Base-by-base conservation (phyloP, 2,329 filamentous ascomycete species). In the Cladorrhinum sp. region DNA sequence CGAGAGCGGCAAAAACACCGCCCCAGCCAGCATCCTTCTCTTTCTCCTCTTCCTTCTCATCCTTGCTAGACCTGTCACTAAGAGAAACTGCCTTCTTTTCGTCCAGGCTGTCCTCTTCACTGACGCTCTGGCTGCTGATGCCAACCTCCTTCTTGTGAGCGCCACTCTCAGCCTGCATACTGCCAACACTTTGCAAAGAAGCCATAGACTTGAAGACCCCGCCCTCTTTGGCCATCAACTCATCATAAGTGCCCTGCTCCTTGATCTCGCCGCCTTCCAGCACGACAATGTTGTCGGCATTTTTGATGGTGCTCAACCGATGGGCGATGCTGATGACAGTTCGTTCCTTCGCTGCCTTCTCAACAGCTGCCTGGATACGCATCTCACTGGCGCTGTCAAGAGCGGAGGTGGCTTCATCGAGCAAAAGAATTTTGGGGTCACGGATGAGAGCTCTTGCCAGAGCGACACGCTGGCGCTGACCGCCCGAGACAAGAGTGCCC, bases 241-340 rank as follows among this genome's bases (percentile, higher is more conserved):
- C 76, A 3, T 82, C 77, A 58, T 88, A 85, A 0, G 77, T 81
- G 0, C 85, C 85, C 66, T 83, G 74, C 70, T 88, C 85, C 4
- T 84, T 74, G 2, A 85, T 77, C 48, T 75, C 68, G 0, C 85
- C 85, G 59, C 80, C 74, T 8, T 81, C 74, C 60, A 88, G 72
- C 2, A 88, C 85, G 5, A 87, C 73, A 36, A 88, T 87, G 54
- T 82, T 79, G 64, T 88, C 83, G 0, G 85, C 85, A 51, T 81
- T 75, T 59, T 77, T 78, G 61, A 84, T 79, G 0, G 81, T 84
- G 0, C 78, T 79, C 6, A 85, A 72, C 1, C 81, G 73, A 70
- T 85, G 82, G 0, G 85, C 85, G 59, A 88, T 85, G 2, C 84
- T 78, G 52, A 89, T 82, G 0, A 85, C 86, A 0, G 85, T 88